Base-by-base conservation (phyloP, 352 stramenopile species). In the Pelagophyceae sp. region DNA sequence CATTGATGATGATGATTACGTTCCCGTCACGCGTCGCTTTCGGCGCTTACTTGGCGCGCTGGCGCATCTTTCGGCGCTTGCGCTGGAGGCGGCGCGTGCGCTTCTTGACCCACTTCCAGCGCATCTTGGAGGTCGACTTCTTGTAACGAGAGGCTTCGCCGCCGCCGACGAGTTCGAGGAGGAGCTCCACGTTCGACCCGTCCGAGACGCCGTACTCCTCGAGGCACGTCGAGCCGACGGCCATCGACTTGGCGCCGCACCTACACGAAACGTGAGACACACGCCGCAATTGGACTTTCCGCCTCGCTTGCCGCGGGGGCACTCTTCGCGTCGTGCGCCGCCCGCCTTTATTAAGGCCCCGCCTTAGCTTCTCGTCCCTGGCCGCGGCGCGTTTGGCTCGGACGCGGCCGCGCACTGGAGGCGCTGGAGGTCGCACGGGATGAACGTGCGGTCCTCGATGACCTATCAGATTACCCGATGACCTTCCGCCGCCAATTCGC, bases 31-130 rank as follows among this genome's bases (percentile, higher is more conserved):
- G n/a, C n/a, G n/a, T n/a, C n/a, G n/a, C n/a, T n/a, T n/a, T n/a
- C 40, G 40, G 6, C 54, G 54, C 88, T 96, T 98, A 98, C 93
- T 94, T 96, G 82, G 95, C 94, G 87, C 95, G 94, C 90, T 98
- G 93, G 86, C 95, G 92, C 95, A 98, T 98, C 94, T 98, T 98
- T 86, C 95, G 86, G 85, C 95, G 92, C 92, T 98, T 98, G 85
- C 95, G 91, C 83, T 94, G 92, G 80, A 98, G 90, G 83, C 95
- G 94, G 80, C 95, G 92, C 93, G 97, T 98, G 80, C 94, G 93
- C 94, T 98, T 98, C 92, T 98, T 98, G 80, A 90, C 89, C 94
- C 94, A 98, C 92, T 98, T 98, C 83, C 86, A 87, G 85, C 93
- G 92, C 93, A 97, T 98, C 35, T 31, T 29, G 17, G 67, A 74